Conservation (phyloP, 2,329 filamentous ascomycete genomes). For the Ceratocystis diversiconidia region DNA sequence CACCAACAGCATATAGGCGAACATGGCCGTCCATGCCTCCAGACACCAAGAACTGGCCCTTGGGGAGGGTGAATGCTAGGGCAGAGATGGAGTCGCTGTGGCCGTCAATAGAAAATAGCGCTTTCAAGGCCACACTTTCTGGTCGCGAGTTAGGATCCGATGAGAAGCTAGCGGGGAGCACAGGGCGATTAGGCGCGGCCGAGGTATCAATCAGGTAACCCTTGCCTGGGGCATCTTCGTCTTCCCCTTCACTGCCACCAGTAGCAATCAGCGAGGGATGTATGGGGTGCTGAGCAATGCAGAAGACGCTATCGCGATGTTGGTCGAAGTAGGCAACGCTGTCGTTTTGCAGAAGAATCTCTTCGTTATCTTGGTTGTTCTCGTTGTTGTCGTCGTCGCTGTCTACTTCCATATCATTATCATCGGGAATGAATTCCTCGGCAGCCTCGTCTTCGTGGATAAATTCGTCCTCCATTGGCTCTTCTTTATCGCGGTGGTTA, state of each 20-base stretch:
- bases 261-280: constrained; percentile 69
- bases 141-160: constrained; percentile 45
- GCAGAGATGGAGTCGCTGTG: constrained; percentile 87
- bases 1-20: constrained; percentile 47
- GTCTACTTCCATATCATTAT: constrained; percentile 66
- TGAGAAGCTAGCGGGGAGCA: constrained; percentile 65
- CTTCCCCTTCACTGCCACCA: constrained; percentile 54
- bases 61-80: constrained; percentile 67
- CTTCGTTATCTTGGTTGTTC: constrained; percentile 28
- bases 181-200: constrained; percentile 46
- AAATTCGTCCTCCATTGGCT: constrained; percentile 15
- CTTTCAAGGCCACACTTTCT: constrained; percentile 40
- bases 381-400: constrained; percentile 52
- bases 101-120: constrained; percentile 65
- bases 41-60: constrained; percentile 72
- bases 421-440: constrained; percentile 20
- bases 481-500: constrained; percentile 6
- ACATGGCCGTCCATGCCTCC: constrained; percentile 78
- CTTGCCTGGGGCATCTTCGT: constrained; percentile 52
- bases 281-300: constrained; percentile 82
- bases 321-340: constrained; percentile 82
- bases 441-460: constrained; percentile 19
- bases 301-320: constrained; percentile 84
- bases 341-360: constrained; percentile 79
- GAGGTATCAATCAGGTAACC: constrained; percentile 73